phyloP scores from a whole-genome alignment of 2,329 filamentous ascomycete genomes.

The Pyricularia pennisetigena region DNA sequence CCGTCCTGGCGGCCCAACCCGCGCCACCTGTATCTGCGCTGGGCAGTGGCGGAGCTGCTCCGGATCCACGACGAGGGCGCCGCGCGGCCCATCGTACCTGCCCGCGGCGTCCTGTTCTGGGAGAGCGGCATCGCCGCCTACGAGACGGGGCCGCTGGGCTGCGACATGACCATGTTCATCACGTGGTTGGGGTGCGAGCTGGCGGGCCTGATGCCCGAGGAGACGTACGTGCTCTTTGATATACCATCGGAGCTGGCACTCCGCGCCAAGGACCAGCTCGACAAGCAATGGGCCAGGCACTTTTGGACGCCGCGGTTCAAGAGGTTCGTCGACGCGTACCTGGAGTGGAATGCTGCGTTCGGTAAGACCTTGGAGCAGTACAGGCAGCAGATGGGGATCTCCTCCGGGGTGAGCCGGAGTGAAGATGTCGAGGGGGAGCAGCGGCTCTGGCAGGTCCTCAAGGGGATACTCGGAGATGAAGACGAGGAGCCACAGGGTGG shows the following conservation, averaged over 20 bases:
- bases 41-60: neutral
- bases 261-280: neutral
- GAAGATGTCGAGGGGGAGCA: neutral
- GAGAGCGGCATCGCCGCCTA: neutral
- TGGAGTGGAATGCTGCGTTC: neutral
- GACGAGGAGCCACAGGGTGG: neutral
- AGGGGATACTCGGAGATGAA: neutral
- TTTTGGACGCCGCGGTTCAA: slow-evolving; percentile 11
- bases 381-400: neutral
- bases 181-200: neutral
- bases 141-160: neutral
- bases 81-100: neutral
- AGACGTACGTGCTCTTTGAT: neutral
- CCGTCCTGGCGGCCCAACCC: neutral
- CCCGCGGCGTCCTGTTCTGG: neutral
- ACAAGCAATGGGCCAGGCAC: neutral
- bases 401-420: neutral
- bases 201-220: neutral
- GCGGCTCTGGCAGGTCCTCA: neutral
- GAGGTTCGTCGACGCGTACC: slow-evolving; percentile 4
- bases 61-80: neutral
- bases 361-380: neutral
- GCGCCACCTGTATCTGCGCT: neutral
- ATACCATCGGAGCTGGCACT: neutral
- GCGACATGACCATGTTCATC: neutral